phyloP scores from a whole-genome alignment of 225 moss, liverwort and hornwort genomes.

The Antitrichia curtipendula region DNA sequence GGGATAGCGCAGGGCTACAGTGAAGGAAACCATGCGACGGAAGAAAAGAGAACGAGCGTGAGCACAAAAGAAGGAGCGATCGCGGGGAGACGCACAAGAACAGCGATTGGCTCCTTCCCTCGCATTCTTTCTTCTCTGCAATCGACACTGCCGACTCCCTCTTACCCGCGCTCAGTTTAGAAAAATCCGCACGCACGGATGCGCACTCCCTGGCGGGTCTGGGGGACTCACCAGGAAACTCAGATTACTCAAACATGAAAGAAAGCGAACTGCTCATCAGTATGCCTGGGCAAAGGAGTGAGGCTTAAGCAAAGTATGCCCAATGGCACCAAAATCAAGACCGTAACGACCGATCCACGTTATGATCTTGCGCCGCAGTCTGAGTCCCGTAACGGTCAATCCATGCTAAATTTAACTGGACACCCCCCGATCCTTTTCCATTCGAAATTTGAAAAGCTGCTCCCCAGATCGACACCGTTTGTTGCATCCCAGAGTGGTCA shows the following conservation, averaged over 20 bases:
- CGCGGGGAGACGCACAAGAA: background rate
- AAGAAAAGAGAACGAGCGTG: background rate
- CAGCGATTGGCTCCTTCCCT: background rate
- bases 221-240: background rate
- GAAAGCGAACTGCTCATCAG: background rate
- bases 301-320: background rate
- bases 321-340: background rate
- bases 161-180: conserved; percentile 14
- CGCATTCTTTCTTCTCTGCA: background rate
- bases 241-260: background rate
- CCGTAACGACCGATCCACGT: background rate
- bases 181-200: background rate
- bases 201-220: background rate
- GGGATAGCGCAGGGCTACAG: background rate
- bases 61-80: background rate
- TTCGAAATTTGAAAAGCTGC: conserved; percentile 4
- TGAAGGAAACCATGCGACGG: background rate
- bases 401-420: background rate
- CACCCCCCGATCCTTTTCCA: background rate
- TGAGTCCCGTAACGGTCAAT: conserved; percentile 1
- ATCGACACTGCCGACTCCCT: conserved; percentile 9
- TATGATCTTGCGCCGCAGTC: background rate
- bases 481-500: background rate
- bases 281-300: background rate
- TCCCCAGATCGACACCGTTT: background rate